phyloP scores from a whole-genome alignment of 805 yeast genomes.

The Saccharomycopsis microspora region DNA sequence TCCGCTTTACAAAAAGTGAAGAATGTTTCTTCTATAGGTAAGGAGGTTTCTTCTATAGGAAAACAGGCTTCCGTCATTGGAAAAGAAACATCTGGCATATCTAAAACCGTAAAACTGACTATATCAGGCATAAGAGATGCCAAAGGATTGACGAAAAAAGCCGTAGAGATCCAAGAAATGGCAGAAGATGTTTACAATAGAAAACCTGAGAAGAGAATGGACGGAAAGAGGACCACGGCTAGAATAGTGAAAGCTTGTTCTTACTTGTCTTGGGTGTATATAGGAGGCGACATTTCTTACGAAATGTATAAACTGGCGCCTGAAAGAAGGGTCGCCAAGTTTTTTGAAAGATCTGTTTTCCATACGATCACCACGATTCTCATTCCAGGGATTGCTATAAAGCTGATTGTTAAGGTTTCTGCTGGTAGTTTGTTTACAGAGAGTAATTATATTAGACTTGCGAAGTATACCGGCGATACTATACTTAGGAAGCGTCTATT shows the following conservation, averaged over 20 bases:
- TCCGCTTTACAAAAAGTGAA: neutral
- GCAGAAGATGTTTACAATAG: neutral
- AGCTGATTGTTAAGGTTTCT: constrained; percentile 2
- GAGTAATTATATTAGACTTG: neutral
- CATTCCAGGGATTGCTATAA: constrained; percentile 4
- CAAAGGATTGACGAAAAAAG: neutral
- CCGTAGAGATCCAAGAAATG: constrained; percentile 5
- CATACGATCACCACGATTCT: constrained; percentile 4
- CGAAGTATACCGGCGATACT: neutral
- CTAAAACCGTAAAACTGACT: neutral
- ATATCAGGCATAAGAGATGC: constrained; percentile 1
- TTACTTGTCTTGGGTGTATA: constrained; percentile 8
- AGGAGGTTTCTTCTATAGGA: neutral
- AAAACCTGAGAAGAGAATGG: neutral
- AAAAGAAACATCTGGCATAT: neutral
- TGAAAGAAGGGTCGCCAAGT: neutral
- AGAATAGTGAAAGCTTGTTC: constrained; percentile 1
- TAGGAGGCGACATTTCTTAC: constrained; percentile 4
- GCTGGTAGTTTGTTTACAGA: neutral
- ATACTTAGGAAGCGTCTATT: neutral
- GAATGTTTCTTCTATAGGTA: neutral
- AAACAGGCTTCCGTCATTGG: neutral
- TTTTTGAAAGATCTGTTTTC: constrained; percentile 7
- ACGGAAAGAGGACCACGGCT: neutral
- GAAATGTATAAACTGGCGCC: constrained; percentile 1